Conservation (phyloP, 768 basidiomycete species). For the Pholiota microspora region DNA sequence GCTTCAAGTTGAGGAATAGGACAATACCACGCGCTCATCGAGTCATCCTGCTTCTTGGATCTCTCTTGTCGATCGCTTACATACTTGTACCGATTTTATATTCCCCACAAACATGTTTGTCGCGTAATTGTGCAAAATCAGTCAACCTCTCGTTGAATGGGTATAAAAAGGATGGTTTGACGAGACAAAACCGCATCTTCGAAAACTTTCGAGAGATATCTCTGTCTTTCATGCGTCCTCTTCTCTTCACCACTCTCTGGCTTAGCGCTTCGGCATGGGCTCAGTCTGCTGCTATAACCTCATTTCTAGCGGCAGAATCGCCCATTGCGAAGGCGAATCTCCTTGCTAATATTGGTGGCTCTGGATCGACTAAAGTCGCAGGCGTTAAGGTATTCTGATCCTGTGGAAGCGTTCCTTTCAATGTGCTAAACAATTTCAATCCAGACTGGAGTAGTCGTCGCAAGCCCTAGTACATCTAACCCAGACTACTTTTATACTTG, state of each 20-base stretch:
- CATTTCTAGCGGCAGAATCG: conserved; percentile 46
- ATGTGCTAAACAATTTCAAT: conserved; percentile 16
- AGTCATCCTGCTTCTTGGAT: conserved; percentile 1
- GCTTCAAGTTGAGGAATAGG: too few species aligned
- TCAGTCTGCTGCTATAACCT: conserved; percentile 34
- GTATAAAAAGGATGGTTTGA: conserved; percentile 6
- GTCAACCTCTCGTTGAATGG: not conserved
- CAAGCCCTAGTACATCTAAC: conserved; percentile 49
- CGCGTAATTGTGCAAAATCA: too few species aligned
- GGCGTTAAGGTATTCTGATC: conserved; percentile 42
- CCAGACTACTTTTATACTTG: conserved; percentile 76
- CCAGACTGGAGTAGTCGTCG: conserved; percentile 55
- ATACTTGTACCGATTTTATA: not conserved
- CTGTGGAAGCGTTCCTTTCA: not conserved
- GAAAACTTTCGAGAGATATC: not conserved
- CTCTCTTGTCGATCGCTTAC: not conserved
- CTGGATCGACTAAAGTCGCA: conserved; percentile 39
- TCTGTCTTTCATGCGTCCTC: conserved; percentile 28
- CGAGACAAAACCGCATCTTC: not conserved
- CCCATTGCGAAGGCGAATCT: conserved; percentile 59
- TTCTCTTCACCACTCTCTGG: conserved; percentile 24
- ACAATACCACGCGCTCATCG: not conserved
- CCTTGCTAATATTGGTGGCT: conserved; percentile 65
- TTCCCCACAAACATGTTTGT: not conserved
- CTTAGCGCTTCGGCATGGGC: conserved; percentile 24